Base-by-base conservation (phyloP, 2,329 filamentous ascomycete genomes). In the Penicillium sp. region DNA sequence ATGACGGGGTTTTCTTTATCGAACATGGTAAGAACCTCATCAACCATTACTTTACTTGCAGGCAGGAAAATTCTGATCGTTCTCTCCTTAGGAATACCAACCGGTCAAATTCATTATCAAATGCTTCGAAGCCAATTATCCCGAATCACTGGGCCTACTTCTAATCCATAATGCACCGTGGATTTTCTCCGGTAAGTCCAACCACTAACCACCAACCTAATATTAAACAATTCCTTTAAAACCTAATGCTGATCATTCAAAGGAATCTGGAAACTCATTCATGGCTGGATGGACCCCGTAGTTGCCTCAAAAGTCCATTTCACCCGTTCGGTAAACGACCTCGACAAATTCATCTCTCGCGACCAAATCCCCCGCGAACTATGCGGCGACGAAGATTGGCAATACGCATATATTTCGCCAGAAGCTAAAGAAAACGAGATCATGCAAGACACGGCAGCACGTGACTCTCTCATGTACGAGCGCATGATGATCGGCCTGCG, bases 21-120 rank as follows among this genome's bases (percentile, higher is more conserved):
- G 6, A 97, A 98, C 76, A 97, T 97, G 94, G 86, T 88, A 77
- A 71, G 79, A 22, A 43, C 68, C 11, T 8, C 2, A 5, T 1
- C 13, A 14, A 14, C 13, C 5, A 8, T 4, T 5, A 13, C 14
- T 16, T 8, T 22, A 13, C 3, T 28, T 8, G 5, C 16, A 16
- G 6, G 8, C 13, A 16, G 3, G 28, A 46, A 22, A 22, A 22
- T 22, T 22, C 19, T 22, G 19, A 22, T 22, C 19, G 19, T 22
- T 22, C 40, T 11, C 25, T 28, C 10, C 25, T 26, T 25, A 57
- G 87, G 94, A 98, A 76, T 97, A 97, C 76, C 86, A 90, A 0
- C 93, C 94, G 1, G 91, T 97, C 60, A 98, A 96, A 72, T 98
- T 98, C 79, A 97, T 98, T 87, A 96, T 98, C 77, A 95, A 96